These are phyloP conservation scores for Lachnum nothofagi DNA, from an alignment of 2,329 filamentous ascomycete genomes.

Conservation along the genomic window DNA sequence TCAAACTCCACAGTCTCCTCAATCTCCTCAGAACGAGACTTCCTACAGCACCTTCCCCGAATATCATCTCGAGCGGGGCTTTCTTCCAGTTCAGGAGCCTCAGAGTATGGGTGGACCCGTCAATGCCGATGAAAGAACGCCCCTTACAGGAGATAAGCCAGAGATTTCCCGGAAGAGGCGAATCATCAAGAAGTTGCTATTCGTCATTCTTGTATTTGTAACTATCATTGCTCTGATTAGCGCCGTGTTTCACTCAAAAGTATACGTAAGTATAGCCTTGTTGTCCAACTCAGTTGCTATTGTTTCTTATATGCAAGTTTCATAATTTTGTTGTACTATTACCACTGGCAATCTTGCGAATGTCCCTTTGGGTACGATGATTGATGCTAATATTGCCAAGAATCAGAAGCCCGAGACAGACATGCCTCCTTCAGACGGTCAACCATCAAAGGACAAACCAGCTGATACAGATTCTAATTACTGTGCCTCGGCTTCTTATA, in stretches of 20 bases:
- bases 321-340: too few relatives aligned
- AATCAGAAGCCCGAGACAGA: not conserved
- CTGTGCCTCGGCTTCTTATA: constrained; percentile 19
- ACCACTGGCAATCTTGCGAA: too few relatives aligned
- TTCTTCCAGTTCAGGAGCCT: constrained; percentile 16
- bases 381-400: not conserved
- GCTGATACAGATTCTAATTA: constrained; percentile 17
- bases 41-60: constrained; percentile 27
- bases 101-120: constrained; percentile 29
- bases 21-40: constrained; percentile 5
- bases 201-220: constrained; percentile 20
- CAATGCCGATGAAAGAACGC: constrained; percentile 22
- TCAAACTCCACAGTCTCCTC: not conserved
- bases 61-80: constrained; percentile 22
- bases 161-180: constrained; percentile 5
- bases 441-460: constrained; percentile 9
- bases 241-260: constrained; percentile 5
- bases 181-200: constrained; percentile 13
- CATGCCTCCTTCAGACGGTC: not conserved
- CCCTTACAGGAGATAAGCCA: constrained; percentile 15
- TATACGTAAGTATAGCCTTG: constrained; percentile 13
- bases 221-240: constrained; percentile 9
- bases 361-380: too few relatives aligned
- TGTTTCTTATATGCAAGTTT: too few relatives aligned
- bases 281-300: too few relatives aligned